Percentiles rank a stretch among this genome's conserved stretches.
These are phyloP conservation scores for Crucihimalaya himalaica DNA, from an alignment of 345 rosid species.

Conservation along the genomic window DNA sequence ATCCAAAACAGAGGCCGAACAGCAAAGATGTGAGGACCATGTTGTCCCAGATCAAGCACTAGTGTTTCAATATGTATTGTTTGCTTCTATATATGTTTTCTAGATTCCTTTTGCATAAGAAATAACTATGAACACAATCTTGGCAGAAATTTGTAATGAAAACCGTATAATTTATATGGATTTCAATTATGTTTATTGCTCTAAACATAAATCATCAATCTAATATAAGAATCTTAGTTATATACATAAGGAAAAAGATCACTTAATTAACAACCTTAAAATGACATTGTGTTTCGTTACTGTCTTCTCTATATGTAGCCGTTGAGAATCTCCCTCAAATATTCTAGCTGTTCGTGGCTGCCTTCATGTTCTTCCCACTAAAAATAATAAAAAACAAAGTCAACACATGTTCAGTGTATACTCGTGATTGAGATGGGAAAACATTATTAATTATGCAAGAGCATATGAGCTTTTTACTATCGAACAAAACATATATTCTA, in stretches of 20 bases:
- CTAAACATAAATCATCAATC: slow-evolving; percentile 30
- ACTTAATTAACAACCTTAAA: neutral
- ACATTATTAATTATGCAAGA: neutral
- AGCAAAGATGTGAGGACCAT: slow-evolving; percentile 78
- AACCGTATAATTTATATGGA: slow-evolving; percentile 4
- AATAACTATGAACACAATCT: slow-evolving; percentile 13
- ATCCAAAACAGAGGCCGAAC: slow-evolving; percentile 85
- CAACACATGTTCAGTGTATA: slow-evolving; percentile 16
- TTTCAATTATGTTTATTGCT: slow-evolving; percentile 21
- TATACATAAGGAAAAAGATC: slow-evolving; percentile 6
- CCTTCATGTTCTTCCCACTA: slow-evolving; percentile 94
- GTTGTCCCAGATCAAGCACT: slow-evolving; percentile 62
- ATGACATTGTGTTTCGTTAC: slow-evolving; percentile 5
- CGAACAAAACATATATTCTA: neutral
- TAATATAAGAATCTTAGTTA: slow-evolving; percentile 22
- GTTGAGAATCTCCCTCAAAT: slow-evolving; percentile 68
- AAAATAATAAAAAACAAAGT: slow-evolving; percentile 11
- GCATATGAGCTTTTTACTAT: neutral
- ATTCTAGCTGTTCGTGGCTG: slow-evolving; percentile 74
- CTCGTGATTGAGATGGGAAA: neutral
- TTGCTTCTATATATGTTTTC: slow-evolving; percentile 8
- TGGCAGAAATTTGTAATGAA: slow-evolving; percentile 31
- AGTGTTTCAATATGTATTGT: slow-evolving; percentile 16
- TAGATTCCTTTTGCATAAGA: slow-evolving; percentile 10
- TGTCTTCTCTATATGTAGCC: slow-evolving; percentile 50